These are phyloP conservation scores for Blepharisma undulans DNA, from an alignment of 169 alveolate genomes.

Conservation along the genomic window DNA sequence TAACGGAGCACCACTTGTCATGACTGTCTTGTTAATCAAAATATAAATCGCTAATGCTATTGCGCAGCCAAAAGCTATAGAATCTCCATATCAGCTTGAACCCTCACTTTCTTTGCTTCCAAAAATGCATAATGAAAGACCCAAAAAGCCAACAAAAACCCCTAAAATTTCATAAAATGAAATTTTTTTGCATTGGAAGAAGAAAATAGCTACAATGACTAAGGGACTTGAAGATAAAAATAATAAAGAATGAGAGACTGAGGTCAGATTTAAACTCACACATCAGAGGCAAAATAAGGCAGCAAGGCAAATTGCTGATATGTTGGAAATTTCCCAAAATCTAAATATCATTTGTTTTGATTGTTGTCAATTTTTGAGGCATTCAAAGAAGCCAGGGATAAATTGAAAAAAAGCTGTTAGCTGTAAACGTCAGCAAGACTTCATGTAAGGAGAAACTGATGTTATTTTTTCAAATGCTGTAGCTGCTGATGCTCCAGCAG, in stretches of 20 bases:
- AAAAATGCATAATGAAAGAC: not conserved
- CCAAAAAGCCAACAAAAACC: conserved; percentile 20
- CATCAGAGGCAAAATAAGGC: conserved; percentile 19
- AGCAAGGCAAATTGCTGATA: conserved; percentile 9
- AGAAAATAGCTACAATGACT: not conserved
- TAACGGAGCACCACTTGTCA: not conserved
- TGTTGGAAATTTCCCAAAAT: not conserved
- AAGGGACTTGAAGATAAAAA: conserved; percentile 14
- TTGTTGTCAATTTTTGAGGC: not conserved
- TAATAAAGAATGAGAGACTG: conserved; percentile 35
- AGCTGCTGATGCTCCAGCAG: conserved; percentile 20
- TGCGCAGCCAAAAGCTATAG: conserved; percentile 19
- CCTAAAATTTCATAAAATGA: not conserved
- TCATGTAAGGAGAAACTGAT: conserved; percentile 26
- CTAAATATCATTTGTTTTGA: not conserved
- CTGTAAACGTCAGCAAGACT: conserved; percentile 28
- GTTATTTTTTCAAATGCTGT: conserved; percentile 23
- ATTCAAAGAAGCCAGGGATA: not conserved
- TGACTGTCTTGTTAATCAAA: not conserved
- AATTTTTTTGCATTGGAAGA: not conserved
- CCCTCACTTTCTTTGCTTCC: not conserved
- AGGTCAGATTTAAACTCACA: conserved; percentile 6
- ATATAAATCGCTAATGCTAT: conserved; percentile 1
- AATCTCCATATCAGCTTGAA: conserved; percentile 1
- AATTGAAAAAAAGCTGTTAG: not conserved